Evolutionary conservation across 164 flowering plant genomes (phyloP), one percentile per base, ranked within the genome.

Genomic region (Umbellularia californica): DNA sequence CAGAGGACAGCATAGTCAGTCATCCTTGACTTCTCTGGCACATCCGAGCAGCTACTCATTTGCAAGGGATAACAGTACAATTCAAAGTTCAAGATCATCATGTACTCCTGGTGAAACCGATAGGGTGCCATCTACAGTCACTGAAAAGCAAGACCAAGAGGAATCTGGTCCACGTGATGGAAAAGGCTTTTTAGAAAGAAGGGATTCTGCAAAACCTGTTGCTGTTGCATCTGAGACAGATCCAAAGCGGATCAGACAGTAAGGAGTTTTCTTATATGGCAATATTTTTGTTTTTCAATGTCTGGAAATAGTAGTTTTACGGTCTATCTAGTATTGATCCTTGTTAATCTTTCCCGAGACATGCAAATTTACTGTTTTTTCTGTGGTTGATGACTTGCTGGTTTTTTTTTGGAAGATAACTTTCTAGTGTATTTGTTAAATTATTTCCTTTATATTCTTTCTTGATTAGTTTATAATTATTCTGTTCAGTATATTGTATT

Each of bases 231-330:
- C 91, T 24, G 97, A 94, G 55, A 86, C 84, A 24, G 95, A 92
- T 69, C 81, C 88, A 63, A 94, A 90, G 81, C 93, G 90, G 65
- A 88, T 93, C 69, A 92, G 91, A 78, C 97, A 94, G 97, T 94
- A 90, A 67, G 93, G 47, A 11, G 1, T 75, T 64, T 58, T 14
- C 35, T 70, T 6, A 15, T 68, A 13, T 68, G 68, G 19, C 70
- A 68, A 4, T 68, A 4, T 4, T 68, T 30, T 68, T n/a, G 41
- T 68, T 68, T 68, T 20, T 68, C 33, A 17, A 7, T 23, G 12
- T 65, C 17, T 12, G 15, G 13, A 65, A 25, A 65, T 5, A 7
- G 35, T 30, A 30, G 47, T 41, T 7, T 41, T 41, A 41, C 47
- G 1, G 47, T 41, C 47, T 41, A 7, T 41, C 9, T 41, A 41